A percentile compares a stretch with the other conserved stretches of the same genome.
Conservation (phyloP, 2,329 filamentous ascomycete species). For the Colletotrichum horii region DNA sequence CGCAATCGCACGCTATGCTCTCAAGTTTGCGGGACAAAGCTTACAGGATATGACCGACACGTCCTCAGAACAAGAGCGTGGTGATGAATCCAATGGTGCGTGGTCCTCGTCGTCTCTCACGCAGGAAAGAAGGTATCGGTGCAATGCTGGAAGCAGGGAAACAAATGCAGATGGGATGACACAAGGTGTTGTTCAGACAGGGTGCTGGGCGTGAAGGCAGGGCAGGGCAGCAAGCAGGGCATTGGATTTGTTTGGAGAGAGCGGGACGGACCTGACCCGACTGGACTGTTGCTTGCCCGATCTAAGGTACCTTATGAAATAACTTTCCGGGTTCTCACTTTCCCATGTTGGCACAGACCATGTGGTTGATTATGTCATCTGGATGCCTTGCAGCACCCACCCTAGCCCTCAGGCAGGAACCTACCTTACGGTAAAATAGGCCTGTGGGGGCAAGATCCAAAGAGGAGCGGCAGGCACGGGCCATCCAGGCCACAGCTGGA, state of each 20-base stretch:
- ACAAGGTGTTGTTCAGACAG: not conserved
- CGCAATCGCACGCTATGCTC: not conserved
- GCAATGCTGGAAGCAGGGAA: not conserved
- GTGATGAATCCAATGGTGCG: not conserved
- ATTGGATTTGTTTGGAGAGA: not conserved
- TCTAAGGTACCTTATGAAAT: constrained; percentile 7
- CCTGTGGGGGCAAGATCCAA: not conserved
- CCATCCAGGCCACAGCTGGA: not conserved
- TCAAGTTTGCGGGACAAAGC: not conserved
- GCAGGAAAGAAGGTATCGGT: not conserved
- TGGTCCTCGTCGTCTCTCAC: not conserved
- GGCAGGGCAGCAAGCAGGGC: not conserved
- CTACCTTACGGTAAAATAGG: too few species aligned
- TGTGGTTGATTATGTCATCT: not conserved
- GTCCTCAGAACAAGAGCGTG: not conserved
- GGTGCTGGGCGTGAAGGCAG: not conserved
- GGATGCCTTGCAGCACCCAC: not conserved
- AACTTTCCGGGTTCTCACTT: constrained; percentile 17
- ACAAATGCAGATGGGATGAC: not conserved
- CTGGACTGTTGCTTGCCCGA: not conserved
- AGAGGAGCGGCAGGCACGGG: not conserved
- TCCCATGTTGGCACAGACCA: not conserved
- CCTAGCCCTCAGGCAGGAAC: not conserved
- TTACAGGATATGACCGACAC: not conserved
- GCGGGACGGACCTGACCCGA: not conserved